These are phyloP conservation scores for Hibiscus trionum DNA, from an alignment of 345 rosid species.

Conservation along the genomic window DNA sequence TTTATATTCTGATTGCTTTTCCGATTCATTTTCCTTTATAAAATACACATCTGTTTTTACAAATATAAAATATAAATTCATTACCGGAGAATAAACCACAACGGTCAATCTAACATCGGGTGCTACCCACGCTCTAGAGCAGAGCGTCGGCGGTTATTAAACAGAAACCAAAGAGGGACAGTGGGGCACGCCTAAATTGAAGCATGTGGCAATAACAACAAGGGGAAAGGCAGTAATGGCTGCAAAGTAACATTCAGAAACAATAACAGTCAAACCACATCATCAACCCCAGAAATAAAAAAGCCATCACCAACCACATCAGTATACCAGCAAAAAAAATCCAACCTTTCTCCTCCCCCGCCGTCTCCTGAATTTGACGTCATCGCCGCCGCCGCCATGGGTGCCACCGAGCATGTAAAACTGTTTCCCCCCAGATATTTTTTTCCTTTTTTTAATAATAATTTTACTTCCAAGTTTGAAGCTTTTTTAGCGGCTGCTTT, in stretches of 20 bases:
- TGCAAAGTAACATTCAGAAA: neutral
- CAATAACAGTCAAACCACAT: neutral
- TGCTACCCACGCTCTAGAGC: neutral
- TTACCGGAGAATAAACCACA: neutral
- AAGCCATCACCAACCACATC: neutral
- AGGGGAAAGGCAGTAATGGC: neutral
- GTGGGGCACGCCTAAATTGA: neutral
- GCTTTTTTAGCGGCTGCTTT: neutral
- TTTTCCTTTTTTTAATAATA: neutral
- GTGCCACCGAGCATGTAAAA: conserved; percentile 43
- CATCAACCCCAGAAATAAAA: neutral
- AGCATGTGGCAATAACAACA: conserved; percentile 5
- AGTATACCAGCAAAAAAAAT: neutral
- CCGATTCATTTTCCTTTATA: no score
- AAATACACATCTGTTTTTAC: no score
- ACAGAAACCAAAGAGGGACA: neutral
- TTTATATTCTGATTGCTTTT: no score
- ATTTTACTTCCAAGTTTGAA: neutral
- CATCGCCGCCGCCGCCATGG: conserved; percentile 44
- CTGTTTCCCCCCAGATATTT: neutral
- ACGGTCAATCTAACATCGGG: neutral
- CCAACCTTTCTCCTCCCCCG: conserved; percentile 3
- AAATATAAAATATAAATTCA: no score
- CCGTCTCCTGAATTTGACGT: conserved; percentile 32
- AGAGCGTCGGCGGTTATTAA: neutral